Evolutionary conservation across 805 yeast genomes (phyloP), one percentile per base, ranked within the genome.

Genomic region (Pichia manshurica): DNA sequence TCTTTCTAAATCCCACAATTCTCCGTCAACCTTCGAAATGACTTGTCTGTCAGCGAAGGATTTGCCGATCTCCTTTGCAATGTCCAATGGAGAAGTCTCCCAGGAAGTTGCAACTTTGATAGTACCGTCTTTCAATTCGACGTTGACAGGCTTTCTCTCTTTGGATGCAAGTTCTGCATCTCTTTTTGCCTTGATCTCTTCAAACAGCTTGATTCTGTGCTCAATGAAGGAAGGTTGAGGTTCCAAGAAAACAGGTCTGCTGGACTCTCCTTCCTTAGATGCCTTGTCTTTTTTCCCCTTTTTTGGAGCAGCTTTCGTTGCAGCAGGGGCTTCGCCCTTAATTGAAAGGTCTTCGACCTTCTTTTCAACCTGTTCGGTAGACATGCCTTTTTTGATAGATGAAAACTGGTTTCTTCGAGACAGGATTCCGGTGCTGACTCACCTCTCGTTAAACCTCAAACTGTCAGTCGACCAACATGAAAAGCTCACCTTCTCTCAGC

Each of bases 1-100:
- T 71, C 99, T 84, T 55, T 84, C 90, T 61, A 93, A 74, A 71
- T 93, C 99, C 98, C 99, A 93, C 58, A 91, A 74, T 59, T 78
- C 74, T 49, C 95, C 96, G 63, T 93, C 77, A 47, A 91, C 95
- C 68, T 88, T 89, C 50, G 98, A 78, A 57, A 93, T 89, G 55
- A 93, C 88, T 59, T 87, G 86, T 70, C 88, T 84, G 56, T 93
- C 98, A 42, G 82, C 74, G 63, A 91, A 84, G 9, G 96, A 83
- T 69, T 87, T 86, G 56, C 95, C 88, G 59, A 91, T 89, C 48
- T 67, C 81, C 58, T 74, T 75, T 44, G 98, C 97, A 55, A 91
- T 85, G 45, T 81, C 84, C 68, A 87, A 67, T 40, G 99, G 99
- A 23, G 89, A 72, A 44, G 98, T 89, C 67, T 90, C 96, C 82